These are phyloP conservation scores for Sporothrix dimorphospora DNA, from an alignment of 2,329 filamentous ascomycete genomes.

Conservation along the genomic window DNA sequence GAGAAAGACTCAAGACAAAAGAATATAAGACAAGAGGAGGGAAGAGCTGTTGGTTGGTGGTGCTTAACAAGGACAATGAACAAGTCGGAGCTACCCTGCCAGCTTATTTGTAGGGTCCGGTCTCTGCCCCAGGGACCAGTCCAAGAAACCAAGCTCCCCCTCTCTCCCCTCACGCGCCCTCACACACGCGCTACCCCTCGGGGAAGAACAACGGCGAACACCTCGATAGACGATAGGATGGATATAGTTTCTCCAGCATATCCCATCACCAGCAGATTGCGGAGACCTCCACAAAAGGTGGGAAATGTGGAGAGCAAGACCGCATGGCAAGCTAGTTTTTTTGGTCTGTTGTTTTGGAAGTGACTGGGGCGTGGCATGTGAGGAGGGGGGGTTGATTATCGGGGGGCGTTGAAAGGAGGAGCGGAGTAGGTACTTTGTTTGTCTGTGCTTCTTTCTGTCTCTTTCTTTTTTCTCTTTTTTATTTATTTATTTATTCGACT, in stretches of 20 bases:
- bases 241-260: constrained; percentile 22
- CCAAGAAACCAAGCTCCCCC: constrained; percentile 12
- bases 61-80: constrained; percentile 19
- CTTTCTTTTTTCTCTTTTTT: too few relatives aligned
- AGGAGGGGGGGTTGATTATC: not conserved
- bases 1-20: not conserved
- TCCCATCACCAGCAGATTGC: not conserved
- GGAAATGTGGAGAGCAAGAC: constrained; percentile 15
- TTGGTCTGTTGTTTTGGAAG: not conserved
- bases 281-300: constrained; percentile 28
- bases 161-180: constrained; percentile 5
- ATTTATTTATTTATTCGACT: too few relatives aligned
- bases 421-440: not conserved
- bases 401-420: not conserved
- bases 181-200: constrained; percentile 15
- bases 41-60: not conserved
- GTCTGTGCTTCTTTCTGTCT: not conserved
- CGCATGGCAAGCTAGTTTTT: constrained; percentile 19
- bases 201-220: not conserved
- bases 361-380: constrained; percentile 16
- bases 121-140: not conserved
- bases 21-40: not conserved
- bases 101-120: constrained; percentile 22
- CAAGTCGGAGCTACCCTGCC: constrained; percentile 7
- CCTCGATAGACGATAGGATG: constrained; percentile 9